Conservation (phyloP, 352 stramenopile genomes). For the Phytophthora boehmeriae region DNA sequence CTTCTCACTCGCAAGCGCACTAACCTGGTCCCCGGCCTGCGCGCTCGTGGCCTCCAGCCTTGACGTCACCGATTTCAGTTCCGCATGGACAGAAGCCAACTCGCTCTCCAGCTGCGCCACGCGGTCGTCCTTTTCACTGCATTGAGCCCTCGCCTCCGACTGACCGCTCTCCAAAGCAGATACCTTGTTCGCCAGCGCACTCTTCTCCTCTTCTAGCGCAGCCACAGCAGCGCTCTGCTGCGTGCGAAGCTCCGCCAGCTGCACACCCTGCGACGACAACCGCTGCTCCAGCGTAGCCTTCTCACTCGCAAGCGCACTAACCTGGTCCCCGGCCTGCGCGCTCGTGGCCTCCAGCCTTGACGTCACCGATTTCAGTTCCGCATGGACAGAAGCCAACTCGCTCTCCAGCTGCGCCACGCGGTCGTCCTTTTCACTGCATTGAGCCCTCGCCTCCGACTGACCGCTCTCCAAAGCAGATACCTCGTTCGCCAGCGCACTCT, state of each 20-base stretch:
- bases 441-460: not conserved
- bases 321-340: not conserved
- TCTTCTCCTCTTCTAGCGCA: not conserved
- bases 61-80: not conserved
- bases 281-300: conserved; percentile 1
- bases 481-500: not conserved
- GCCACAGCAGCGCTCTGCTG: conserved; percentile 1
- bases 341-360: not conserved
- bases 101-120: not conserved
- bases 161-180: not conserved
- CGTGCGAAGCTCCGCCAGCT: not conserved
- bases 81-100: not conserved
- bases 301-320: not conserved
- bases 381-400: not conserved
- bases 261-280: not conserved
- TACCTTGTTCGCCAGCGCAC: not conserved
- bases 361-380: not conserved
- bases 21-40: not conserved
- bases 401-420: not conserved
- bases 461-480: not conserved
- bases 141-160: not conserved
- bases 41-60: not conserved
- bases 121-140: not conserved
- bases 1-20: not conserved
- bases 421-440: not conserved